Evolutionary conservation across 129 eudicot species (phyloP).

Genomic region (Lactuca saligna): DNA sequence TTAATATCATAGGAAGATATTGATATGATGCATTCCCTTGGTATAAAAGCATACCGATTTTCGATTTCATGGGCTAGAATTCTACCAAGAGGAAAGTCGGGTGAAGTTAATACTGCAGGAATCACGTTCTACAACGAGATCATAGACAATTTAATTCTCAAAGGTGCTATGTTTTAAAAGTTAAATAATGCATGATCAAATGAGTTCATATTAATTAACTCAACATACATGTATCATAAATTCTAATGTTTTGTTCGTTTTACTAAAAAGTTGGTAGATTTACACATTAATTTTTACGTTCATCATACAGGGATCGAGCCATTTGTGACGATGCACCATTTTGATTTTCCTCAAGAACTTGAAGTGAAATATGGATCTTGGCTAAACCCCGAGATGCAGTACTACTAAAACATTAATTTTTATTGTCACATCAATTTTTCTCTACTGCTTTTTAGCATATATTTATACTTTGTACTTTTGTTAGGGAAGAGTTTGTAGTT

Average conservation of each 20-base stretch:
- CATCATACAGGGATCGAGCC: slow-evolving; percentile 58
- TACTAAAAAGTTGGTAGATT: too few relatives aligned
- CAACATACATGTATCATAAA: too few relatives aligned
- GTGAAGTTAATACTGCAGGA: slow-evolving; percentile 55
- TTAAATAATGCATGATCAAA: too few relatives aligned
- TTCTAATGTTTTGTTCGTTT: too few relatives aligned
- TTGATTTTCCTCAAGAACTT: slow-evolving; percentile 72
- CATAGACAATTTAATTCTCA: slow-evolving; percentile 47
- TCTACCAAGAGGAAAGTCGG: slow-evolving; percentile 71
- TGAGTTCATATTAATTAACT: too few relatives aligned
- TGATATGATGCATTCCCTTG: slow-evolving; percentile 56
- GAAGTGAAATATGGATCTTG: slow-evolving; percentile 72
- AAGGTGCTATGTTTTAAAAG: slow-evolving; percentile 32
- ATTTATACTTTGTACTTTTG: neutral
- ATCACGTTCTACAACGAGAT: slow-evolving; percentile 52
- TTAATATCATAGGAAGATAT: slow-evolving; percentile 51
- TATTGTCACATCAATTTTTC: neutral
- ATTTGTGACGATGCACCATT: slow-evolving; percentile 76
- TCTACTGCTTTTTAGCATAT: neutral
- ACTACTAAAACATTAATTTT: neutral
- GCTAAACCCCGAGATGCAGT: slow-evolving; percentile 79
- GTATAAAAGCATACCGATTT: slow-evolving; percentile 52
- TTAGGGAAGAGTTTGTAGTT: slow-evolving; percentile 67
- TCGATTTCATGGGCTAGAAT: slow-evolving; percentile 73
- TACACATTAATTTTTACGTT: slow-evolving; percentile 1